phyloP scores from a whole-genome alignment of 179 eudicot species.

The Actinidia chinensis region DNA sequence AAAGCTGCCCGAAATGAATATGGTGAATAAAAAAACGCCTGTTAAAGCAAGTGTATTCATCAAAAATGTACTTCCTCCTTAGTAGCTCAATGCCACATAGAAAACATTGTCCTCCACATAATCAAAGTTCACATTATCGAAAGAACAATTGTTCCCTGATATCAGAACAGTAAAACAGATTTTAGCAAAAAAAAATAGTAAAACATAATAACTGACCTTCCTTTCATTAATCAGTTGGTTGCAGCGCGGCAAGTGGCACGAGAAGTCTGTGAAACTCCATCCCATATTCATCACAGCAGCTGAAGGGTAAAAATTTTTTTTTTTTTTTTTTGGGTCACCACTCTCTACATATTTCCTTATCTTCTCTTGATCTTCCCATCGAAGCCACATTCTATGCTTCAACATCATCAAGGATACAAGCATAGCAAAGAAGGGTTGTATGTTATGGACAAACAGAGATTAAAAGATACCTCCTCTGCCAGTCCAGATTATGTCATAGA shows the following conservation, averaged over 20 bases:
- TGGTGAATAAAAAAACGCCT: background rate
- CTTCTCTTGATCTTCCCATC: constrained; percentile 98
- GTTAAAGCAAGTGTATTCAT: background rate
- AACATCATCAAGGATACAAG: constrained; percentile 66
- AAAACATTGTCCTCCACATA: too few species aligned
- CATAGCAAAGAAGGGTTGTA: constrained; percentile 1
- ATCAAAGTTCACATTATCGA: too few species aligned
- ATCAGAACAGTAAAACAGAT: too few species aligned
- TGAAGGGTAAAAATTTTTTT: constrained; percentile 28
- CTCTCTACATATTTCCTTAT: constrained; percentile 69
- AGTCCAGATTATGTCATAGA: background rate
- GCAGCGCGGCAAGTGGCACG: constrained; percentile 88
- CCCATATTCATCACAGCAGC: constrained; percentile 41
- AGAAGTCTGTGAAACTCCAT: constrained; percentile 76
- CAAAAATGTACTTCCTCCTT: background rate
- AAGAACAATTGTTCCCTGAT: background rate
- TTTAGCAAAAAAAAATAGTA: background rate
- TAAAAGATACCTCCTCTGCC: background rate
- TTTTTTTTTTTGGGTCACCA: constrained; percentile 43
- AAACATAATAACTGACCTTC: constrained; percentile 46
- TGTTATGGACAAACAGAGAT: constrained; percentile 20
- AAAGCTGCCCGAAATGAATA: background rate
- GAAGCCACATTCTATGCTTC: constrained; percentile 76
- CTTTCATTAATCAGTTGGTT: constrained; percentile 80
- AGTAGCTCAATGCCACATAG: constrained; percentile 3